Base-by-base conservation (phyloP, 305 asterid genomes). In the Solanum hybrid region DNA sequence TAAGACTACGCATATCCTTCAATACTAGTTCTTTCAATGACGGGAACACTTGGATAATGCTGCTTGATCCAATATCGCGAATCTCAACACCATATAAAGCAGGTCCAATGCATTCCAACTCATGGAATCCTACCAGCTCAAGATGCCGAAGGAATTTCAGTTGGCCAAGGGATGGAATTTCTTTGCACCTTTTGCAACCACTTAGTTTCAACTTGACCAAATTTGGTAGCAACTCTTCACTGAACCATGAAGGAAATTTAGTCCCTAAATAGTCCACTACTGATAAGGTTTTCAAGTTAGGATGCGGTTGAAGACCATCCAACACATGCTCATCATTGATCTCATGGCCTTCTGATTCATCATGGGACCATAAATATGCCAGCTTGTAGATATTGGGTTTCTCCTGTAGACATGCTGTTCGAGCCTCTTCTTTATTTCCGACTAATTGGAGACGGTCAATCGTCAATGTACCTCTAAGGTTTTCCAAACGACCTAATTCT, bases 221-320 rank as follows among this genome's bases (percentile, higher is more conserved):
- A 5, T 35, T 85, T 29, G 87, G 73, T 29, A 82, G 11, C 5
- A 5, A 42, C 0, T 27, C 73, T 31, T 29, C 29, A 82, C 10
- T 46, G 14, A 91, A 71, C 94, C 94, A 94, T 14, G 29, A 29
- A 9, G 93, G 91, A 32, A 93, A 87, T 5, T 37, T 14, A 80
- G 5, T 76, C 9, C 93, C 91, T 6, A 34, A 22, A 75, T 90
- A 94, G 56, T 87, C 24, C 4, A 0, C 0, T 16, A 94, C 89
- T 5, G 0, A 2, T 3, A 94, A 82, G 26, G 7, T 3, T 71
- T 79, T 60, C 8, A 92, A 12, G 56, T 86, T 90, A 27, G 78
- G 86, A 36, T 92, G 92, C 8, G 95, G 95, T 80, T 87, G 69
- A 26, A 92, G 93, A 51, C 93, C 93, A 75, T 93, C 93, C 89